Evolutionary conservation across 2,329 filamentous ascomycete species (phyloP).

Genomic region (Domatiomyces catenatus): DNA sequence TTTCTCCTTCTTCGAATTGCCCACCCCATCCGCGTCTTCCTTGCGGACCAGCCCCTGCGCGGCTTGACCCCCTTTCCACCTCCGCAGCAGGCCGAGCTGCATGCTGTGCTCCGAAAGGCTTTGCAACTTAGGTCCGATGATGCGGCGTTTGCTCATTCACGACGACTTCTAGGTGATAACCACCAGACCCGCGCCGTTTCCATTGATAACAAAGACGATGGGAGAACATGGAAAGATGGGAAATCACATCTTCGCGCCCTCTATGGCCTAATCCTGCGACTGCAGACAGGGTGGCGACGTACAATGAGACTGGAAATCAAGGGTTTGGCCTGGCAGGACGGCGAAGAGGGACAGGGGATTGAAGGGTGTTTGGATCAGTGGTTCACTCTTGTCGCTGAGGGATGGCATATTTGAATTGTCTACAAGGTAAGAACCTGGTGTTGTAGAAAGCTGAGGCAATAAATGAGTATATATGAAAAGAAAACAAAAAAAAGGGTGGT

Average conservation of each 20-base stretch:
- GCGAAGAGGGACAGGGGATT: constrained; percentile 10
- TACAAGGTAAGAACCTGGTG: no score
- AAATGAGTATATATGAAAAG: background rate
- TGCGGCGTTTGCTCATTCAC: constrained; percentile 38
- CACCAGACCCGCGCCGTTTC: constrained; percentile 17
- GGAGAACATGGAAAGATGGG: constrained; percentile 7
- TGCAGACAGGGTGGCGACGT: constrained; percentile 36
- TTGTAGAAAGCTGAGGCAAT: no score
- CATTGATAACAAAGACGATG: background rate
- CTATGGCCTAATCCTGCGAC: constrained; percentile 60
- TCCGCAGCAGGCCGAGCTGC: constrained; percentile 61
- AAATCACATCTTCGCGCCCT: constrained; percentile 66
- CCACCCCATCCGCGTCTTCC: constrained; percentile 65
- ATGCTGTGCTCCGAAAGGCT: constrained; percentile 53
- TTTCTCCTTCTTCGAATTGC: constrained; percentile 71
- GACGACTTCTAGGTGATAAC: constrained; percentile 22
- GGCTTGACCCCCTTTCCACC: constrained; percentile 80
- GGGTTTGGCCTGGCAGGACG: constrained; percentile 12
- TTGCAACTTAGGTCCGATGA: constrained; percentile 54
- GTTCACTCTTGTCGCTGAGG: constrained; percentile 7
- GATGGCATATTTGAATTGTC: constrained; percentile 8
- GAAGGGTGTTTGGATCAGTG: constrained; percentile 10
- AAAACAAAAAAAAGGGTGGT: no score
- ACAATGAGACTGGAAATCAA: constrained; percentile 11
- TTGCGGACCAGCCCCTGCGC: constrained; percentile 78